Evolutionary conservation across 164 flowering plant species (phyloP).

Genomic region (Taxillus chinensis): DNA sequence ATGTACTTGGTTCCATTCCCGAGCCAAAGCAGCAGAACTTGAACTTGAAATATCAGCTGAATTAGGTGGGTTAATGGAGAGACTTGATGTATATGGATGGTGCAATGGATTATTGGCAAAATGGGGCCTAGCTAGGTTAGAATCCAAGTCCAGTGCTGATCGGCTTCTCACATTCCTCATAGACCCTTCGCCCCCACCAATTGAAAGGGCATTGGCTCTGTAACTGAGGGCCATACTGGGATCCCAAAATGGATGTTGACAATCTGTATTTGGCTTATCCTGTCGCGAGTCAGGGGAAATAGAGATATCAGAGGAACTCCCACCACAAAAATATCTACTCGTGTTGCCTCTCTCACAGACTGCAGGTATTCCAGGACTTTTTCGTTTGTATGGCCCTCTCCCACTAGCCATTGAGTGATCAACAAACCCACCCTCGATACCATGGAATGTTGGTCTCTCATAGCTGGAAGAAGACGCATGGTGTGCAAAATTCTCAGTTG

Average conservation of each 20-base stretch:
- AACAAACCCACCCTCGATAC: constrained; percentile 21
- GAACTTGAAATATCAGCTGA: constrained; percentile 22
- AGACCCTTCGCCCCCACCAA: constrained; percentile 37
- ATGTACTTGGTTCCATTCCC: constrained; percentile 31
- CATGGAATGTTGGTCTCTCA: constrained; percentile 23
- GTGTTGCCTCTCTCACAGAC: constrained; percentile 39
- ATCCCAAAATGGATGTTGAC: constrained; percentile 37
- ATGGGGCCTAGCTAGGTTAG: constrained; percentile 27
- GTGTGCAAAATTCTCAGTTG: constrained; percentile 20
- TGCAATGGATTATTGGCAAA: constrained; percentile 23
- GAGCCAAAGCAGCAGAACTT: constrained; percentile 18
- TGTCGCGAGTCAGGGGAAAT: constrained; percentile 24
- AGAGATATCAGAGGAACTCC: constrained; percentile 25
- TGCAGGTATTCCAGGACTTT: constrained; percentile 40
- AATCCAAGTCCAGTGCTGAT: constrained; percentile 33
- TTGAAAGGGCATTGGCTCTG: constrained; percentile 28
- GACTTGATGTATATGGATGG: constrained; percentile 21
- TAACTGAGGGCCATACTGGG: constrained; percentile 14
- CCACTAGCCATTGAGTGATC: constrained; percentile 28
- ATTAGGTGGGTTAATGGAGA: constrained; percentile 20
- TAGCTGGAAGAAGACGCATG: constrained; percentile 34
- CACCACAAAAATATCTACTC: constrained; percentile 25
- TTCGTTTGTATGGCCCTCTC: constrained; percentile 49
- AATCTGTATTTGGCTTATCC: constrained; percentile 33
- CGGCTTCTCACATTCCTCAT: constrained; percentile 67